Evolutionary conservation across 1,284 basidiomycete genomes (phyloP).

Genomic region (Sporisorium iseilematis-ciliati): DNA sequence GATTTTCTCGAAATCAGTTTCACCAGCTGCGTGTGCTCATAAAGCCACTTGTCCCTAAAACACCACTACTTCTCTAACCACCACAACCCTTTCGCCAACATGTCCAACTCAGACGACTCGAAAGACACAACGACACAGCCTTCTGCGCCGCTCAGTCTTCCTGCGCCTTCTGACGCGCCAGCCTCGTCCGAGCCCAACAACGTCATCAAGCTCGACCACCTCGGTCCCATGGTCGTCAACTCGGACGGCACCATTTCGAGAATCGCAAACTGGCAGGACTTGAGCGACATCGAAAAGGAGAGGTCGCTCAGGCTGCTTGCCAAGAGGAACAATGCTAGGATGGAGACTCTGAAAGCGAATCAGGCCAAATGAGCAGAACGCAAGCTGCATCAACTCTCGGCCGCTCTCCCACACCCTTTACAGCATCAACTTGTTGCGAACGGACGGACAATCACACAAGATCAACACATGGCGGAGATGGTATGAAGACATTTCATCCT

Average conservation of each 20-base stretch:
- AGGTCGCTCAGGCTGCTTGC: conserved; percentile 54
- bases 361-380: conserved; percentile 1
- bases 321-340: conserved; percentile 59
- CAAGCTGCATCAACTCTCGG: neutral
- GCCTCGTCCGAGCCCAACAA: conserved; percentile 24
- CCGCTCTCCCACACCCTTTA: neutral
- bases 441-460: too few species aligned
- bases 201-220: conserved; percentile 58
- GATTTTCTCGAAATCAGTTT: neutral
- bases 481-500: neutral
- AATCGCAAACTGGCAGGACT: conserved; percentile 56
- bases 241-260: conserved; percentile 62
- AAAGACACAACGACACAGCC: neutral
- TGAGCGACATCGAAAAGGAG: conserved; percentile 56
- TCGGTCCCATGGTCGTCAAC: conserved; percentile 63
- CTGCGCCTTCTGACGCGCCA: conserved; percentile 37
- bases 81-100: conserved; percentile 2
- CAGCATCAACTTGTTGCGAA: too few species aligned
- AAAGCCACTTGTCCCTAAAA: too few species aligned
- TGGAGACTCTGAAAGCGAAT: conserved; percentile 26
- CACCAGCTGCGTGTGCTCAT: conserved; percentile 7
- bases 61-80: neutral
- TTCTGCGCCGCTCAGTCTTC: conserved; percentile 31
- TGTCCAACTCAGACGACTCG: conserved; percentile 17
- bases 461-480: neutral